Evolutionary conservation across 257 asterid genomes (phyloP).

Genomic region (Ehretia macrophylla): DNA sequence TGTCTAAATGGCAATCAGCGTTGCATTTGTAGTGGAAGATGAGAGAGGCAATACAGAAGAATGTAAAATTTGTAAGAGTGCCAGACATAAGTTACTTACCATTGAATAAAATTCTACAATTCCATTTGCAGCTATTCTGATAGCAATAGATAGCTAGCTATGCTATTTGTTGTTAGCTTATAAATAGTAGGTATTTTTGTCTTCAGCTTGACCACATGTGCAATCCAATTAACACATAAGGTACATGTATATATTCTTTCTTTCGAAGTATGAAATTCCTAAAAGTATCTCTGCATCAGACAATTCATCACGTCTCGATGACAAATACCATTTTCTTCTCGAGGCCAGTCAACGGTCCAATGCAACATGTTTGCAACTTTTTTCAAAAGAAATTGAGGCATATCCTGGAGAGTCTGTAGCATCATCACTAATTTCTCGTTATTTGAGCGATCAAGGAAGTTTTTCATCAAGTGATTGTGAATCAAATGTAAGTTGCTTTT

Average conservation of each 20-base stretch:
- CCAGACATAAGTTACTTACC: no score
- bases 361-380: slow-evolving; percentile 75
- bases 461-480: slow-evolving; percentile 32
- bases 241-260: neutral
- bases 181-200: slow-evolving; percentile 1
- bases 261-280: slow-evolving; percentile 32
- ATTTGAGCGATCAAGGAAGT: slow-evolving; percentile 58
- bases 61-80: no score
- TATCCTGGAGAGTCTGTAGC: slow-evolving; percentile 87
- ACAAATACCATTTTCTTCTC: slow-evolving; percentile 63
- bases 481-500: slow-evolving; percentile 44
- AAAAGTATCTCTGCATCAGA: slow-evolving; percentile 63
- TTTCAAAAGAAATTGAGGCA: slow-evolving; percentile 71
- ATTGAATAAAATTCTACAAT: no score
- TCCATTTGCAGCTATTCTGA: no score
- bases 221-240: neutral
- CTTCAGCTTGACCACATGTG: slow-evolving; percentile 11
- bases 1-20: no score
- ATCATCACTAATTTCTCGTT: slow-evolving; percentile 74
- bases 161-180: no score
- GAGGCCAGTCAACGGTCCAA: slow-evolving; percentile 94
- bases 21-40: no score
- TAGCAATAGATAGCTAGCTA: no score
- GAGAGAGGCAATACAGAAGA: no score
- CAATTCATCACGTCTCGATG: slow-evolving; percentile 64